Percentiles rank a stretch among this genome's conserved stretches.
These are phyloP conservation scores for Phytopythium montanum DNA, from an alignment of 352 stramenopile species.

Conservation along the genomic window DNA sequence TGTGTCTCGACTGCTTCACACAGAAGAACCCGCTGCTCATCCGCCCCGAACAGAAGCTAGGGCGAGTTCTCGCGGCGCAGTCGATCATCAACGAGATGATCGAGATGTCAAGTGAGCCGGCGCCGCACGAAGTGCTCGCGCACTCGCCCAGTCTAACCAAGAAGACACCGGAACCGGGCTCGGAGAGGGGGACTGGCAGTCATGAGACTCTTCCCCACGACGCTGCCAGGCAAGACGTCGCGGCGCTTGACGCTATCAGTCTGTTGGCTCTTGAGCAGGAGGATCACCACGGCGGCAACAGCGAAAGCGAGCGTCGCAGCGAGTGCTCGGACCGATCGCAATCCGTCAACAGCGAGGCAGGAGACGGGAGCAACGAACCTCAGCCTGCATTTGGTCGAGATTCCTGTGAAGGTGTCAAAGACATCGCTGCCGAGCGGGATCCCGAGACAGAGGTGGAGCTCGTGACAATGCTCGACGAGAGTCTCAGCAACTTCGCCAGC, in stretches of 20 bases:
- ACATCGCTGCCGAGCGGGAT: not conserved
- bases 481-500: constrained; percentile 23
- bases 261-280: not conserved
- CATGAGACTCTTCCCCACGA: not conserved
- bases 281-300: not conserved
- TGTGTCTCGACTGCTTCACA: constrained; percentile 54
- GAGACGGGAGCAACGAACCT: not conserved
- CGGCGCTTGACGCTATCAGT: not conserved
- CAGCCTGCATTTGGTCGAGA: not conserved
- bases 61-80: constrained; percentile 62
- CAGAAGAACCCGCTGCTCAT: constrained; percentile 59
- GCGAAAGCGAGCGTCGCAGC: not conserved
- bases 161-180: not conserved
- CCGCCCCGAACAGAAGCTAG: constrained; percentile 63
- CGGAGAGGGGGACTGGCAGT: not conserved
- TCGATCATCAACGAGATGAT: constrained; percentile 77
- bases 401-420: not conserved
- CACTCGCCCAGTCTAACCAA: constrained; percentile 6
- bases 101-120: constrained; percentile 32
- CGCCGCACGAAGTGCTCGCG: constrained; percentile 22
- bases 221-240: not conserved
- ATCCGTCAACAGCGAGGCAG: not conserved
- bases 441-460: constrained; percentile 27
- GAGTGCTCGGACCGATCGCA: not conserved
- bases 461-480: constrained; percentile 60